Conservation (phyloP, 768 basidiomycete species). For the Terana coerulea region DNA sequence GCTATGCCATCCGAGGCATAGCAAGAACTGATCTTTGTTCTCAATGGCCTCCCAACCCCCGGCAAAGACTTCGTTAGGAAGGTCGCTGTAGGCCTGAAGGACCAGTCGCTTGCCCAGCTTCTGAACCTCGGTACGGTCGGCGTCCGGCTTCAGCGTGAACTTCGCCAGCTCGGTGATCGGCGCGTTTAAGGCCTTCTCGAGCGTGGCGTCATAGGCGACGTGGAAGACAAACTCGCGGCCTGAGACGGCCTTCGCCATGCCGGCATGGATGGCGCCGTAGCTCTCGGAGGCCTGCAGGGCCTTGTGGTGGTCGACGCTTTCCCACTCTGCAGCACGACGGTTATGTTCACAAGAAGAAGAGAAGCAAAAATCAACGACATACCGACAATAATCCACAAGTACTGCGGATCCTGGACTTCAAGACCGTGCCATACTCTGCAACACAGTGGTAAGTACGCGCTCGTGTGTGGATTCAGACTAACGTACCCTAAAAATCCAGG, state of each 20-base stretch:
- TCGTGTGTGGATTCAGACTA: too few relatives aligned
- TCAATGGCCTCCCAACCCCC: not conserved
- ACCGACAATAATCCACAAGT: not conserved
- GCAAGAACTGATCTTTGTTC: too few relatives aligned
- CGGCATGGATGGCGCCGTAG: not conserved
- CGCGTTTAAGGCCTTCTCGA: not conserved
- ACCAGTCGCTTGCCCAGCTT: not conserved
- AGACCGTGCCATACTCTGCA: not conserved
- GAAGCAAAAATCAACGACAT: not conserved
- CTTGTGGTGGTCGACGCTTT: not conserved
- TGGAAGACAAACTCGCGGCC: not conserved
- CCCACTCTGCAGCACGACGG: not conserved
- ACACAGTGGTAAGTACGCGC: not conserved
- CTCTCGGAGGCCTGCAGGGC: not conserved
- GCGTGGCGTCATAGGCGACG: not conserved
- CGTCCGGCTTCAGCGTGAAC: not conserved
- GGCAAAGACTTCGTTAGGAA: not conserved
- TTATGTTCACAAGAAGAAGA: not conserved
- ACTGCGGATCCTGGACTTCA: not conserved
- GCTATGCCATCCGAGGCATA: not conserved
- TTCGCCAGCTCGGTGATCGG: not conserved
- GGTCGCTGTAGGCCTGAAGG: not conserved
- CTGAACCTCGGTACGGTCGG: not conserved
- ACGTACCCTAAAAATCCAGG: not conserved
- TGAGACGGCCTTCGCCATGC: not conserved